These are phyloP conservation scores for Periconia digitata DNA, from an alignment of 2,329 filamentous ascomycete genomes.

Conservation along the genomic window DNA sequence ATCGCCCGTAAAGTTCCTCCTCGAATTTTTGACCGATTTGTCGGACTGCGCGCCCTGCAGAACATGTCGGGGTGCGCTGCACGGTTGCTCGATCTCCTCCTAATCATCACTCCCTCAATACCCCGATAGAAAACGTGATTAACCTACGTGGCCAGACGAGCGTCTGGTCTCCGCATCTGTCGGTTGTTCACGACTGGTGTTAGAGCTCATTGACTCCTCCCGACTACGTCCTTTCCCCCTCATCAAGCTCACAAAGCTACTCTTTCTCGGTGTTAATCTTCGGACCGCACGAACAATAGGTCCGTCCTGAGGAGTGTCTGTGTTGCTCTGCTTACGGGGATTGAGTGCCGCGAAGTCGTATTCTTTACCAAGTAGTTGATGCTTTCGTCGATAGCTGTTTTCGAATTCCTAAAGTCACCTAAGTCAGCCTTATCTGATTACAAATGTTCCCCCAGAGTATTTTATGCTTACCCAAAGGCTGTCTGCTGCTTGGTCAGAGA, in stretches of 20 bases:
- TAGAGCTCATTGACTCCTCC: background rate
- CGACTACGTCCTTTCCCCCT: conserved; percentile 34
- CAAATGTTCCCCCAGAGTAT: background rate
- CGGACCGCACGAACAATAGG: conserved; percentile 33
- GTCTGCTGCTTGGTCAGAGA: conserved; percentile 30
- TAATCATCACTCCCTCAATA: conserved; percentile 5
- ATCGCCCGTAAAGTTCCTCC: too few species aligned
- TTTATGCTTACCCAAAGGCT: conserved; percentile 33
- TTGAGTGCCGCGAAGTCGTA: conserved; percentile 16
- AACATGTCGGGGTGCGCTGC: too few species aligned
- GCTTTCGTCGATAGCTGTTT: conserved; percentile 32
- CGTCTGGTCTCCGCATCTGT: background rate
- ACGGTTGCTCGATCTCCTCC: too few species aligned
- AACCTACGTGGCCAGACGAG: background rate
- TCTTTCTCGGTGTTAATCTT: conserved; percentile 38
- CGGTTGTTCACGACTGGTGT: background rate
- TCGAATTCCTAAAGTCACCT: conserved; percentile 33
- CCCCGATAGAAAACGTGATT: background rate
- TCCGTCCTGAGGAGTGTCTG: conserved; percentile 19
- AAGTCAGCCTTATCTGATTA: background rate
- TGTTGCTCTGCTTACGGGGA: conserved; percentile 25
- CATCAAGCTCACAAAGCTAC: conserved; percentile 36
- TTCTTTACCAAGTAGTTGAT: conserved; percentile 25
- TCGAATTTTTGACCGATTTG: too few species aligned
- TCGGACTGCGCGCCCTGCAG: too few species aligned